Conservation (phyloP, 129 eudicot species). For the carrot (Daucus carota) region DNA sequence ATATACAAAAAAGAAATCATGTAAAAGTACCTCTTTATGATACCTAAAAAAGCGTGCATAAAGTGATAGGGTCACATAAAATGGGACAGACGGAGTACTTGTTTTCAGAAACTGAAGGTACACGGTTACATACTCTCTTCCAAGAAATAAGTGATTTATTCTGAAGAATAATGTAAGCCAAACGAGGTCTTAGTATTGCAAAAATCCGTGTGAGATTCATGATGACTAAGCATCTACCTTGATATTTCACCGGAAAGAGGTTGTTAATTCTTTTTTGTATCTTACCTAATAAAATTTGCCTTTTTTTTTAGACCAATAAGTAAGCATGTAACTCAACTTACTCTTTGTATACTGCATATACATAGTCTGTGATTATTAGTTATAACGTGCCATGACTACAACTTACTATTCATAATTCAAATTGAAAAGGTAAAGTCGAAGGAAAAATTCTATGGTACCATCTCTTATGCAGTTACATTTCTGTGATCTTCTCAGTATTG, state of each 20-base stretch:
- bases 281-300: not conserved
- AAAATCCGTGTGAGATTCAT: not conserved
- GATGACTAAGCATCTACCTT: not conserved
- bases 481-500: constrained; percentile 53
- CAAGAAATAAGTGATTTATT: no score
- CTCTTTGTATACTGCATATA: not conserved
- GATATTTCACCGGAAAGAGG: not conserved
- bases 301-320: not conserved
- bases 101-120: no score
- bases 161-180: no score
- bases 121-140: no score
- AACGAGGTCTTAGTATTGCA: no score
- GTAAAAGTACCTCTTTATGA: no score
- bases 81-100: no score
- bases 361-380: not conserved
- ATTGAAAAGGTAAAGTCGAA: not conserved
- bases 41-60: no score
- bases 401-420: not conserved
- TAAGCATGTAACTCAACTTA: not conserved
- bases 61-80: no score
- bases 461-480: constrained; percentile 14
- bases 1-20: no score
- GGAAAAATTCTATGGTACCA: not conserved
- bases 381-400: not conserved
- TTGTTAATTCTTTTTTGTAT: not conserved